Evolutionary conservation across 2,329 filamentous ascomycete genomes (phyloP), one percentile per base, ranked within the genome.

Genomic region (Aspergillus quadrilineatus): DNA sequence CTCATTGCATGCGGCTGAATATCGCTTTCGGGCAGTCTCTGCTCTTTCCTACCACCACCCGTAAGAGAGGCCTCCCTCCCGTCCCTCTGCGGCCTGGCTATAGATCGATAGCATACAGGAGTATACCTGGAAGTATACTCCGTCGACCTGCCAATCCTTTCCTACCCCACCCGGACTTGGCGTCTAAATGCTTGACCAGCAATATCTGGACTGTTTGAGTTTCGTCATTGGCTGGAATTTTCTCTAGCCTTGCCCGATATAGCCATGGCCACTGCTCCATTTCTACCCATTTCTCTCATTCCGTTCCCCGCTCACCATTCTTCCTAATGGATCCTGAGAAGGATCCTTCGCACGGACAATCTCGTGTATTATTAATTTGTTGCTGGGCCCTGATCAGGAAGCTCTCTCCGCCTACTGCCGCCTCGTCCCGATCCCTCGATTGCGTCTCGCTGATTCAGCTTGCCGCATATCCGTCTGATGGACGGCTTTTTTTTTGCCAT

Each of bases 101-200:
- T 22, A 22, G 22, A 22, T 22, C 22, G 22, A 22, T 3, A 22
- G 22, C 3, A 22, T 22, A 22, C 22, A 22, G 22, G 3, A 4
- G 22, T 22, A 22, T 4, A 22, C 22, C 22, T 22, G 22, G 22
- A 36, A 36, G 8, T 36, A 14, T 36, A 8, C 14, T 36, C 9
- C 34, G 9, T 36, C 14, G 9, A 7, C 34, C 34, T 36, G 34
- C 34, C 34, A 36, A 14, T 9, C 10, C 10, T 37, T 37, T 37
- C 9, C 34, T 12, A 14, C 10, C 34, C 34, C 34, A 37, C 34
- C 8, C 22, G 22, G 22, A 14, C 32, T 34, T 34, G 32, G 32
- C 22, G 22, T 22, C 28, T 28, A 42, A 60, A 59, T 61, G 62
- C 62, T 64, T 62, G 56, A 60, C 56, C 48, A 46, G 36, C 45